Evolutionary conservation across 2,329 filamentous ascomycete species (phyloP), one percentile per base, ranked within the genome.

Genomic region (Xylariales sp.): DNA sequence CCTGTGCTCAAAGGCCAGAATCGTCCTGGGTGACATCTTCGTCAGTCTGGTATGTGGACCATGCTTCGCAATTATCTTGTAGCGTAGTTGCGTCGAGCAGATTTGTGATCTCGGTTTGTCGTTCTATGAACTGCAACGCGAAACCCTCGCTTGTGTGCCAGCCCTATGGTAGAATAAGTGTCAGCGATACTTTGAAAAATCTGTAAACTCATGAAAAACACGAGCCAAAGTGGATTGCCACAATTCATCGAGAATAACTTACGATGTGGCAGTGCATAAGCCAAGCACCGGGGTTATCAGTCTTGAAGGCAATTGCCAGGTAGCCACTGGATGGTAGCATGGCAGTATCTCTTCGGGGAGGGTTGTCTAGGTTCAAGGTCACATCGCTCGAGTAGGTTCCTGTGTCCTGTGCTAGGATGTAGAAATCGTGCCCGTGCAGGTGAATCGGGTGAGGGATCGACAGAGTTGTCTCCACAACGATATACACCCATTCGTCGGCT

Each of bases 111-210:
- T 63, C 44, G 34, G 54, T 29, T 37, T 51, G 41, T 16, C 52
- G 46, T 41, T 60, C 60, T 33, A 77, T 44, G 46, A 76, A 75
- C 51, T 78, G 74, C 33, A 76, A 51, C 2, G 65, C 70, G 7
- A 77, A 64, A 19, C 70, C 72, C 45, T 67, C 60, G 35, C 53
- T 56, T 11, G 69, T 61, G 47, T 76, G 72, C 69, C 64, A 71
- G 17, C 63, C 33, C 71, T 70, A 37, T 53, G 51, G 38, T 50
- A 55, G 38, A 54, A 50, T 49, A 66, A 57, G 13, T 67, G 48
- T 66, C 66, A 70, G 17, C 59, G 3, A 6, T 31, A 11, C 11
- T 8, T 31, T 31, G 29, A 31, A 5, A 12, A 17, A 13, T 5
- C 7, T 12, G 29, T 5, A 31, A n/a, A n/a, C n/a, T n/a, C n/a